A percentile compares a stretch with the other conserved stretches of the same genome.
phyloP scores from a whole-genome alignment of 257 asterid genomes.

The Primulina huaijiensis region DNA sequence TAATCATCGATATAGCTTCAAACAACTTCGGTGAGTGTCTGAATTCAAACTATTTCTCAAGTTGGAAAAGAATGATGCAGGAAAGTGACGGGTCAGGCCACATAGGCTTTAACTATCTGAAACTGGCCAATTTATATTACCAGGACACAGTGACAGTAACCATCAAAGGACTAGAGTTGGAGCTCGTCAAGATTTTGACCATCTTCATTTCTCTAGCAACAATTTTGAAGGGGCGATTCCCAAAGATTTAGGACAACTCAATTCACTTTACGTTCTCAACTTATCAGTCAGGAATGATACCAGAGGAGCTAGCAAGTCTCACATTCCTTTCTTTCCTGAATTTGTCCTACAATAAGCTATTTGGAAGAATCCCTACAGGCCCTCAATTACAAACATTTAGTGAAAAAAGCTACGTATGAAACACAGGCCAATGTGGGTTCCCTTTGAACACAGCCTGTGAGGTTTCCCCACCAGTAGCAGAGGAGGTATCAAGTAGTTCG shows the following conservation, averaged over 20 bases:
- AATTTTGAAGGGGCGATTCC: constrained; percentile 49
- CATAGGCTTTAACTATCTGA: constrained; percentile 27
- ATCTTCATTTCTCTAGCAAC: constrained; percentile 49
- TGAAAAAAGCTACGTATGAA: constrained; percentile 28
- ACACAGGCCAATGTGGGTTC: constrained; percentile 31
- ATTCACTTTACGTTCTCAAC: constrained; percentile 51
- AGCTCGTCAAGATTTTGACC: constrained; percentile 56
- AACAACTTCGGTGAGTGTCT: constrained; percentile 53
- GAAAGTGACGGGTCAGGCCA: constrained; percentile 25
- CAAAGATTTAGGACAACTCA: constrained; percentile 39
- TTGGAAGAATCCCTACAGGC: constrained; percentile 36
- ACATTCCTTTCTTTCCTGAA: constrained; percentile 46
- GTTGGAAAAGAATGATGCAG: constrained; percentile 42
- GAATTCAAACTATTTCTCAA: constrained; percentile 28
- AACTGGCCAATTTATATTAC: constrained; percentile 34
- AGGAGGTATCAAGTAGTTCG: not conserved
- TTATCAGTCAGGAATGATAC: constrained; percentile 47
- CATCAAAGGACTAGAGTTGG: constrained; percentile 52
- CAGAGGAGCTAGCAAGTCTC: constrained; percentile 34
- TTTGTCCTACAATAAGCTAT: constrained; percentile 39
- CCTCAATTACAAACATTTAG: constrained; percentile 33
- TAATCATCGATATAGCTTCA: constrained; percentile 53
- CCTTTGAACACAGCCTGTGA: constrained; percentile 26
- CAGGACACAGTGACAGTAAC: constrained; percentile 56
- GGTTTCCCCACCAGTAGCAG: not conserved